These are phyloP conservation scores for Fraxinus baroniana DNA, from an alignment of 305 asterid genomes.

Conservation along the genomic window DNA sequence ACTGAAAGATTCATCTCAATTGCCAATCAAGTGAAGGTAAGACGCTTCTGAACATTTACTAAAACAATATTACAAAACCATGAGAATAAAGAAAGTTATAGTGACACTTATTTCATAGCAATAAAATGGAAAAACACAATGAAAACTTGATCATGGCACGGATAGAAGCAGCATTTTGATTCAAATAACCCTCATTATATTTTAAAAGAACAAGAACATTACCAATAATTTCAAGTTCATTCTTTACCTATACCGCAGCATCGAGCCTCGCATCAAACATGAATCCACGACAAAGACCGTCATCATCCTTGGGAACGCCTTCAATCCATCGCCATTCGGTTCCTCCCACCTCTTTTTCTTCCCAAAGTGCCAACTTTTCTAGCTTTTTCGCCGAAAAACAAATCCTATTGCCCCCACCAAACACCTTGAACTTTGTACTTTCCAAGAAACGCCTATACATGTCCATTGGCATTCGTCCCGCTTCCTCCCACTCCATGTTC, in stretches of 20 bases:
- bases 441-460: conserved; percentile 75
- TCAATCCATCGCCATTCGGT: conserved; percentile 83
- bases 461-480: conserved; percentile 81
- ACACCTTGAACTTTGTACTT: conserved; percentile 90
- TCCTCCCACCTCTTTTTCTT: conserved; percentile 53
- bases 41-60: not conserved
- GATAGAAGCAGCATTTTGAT: conserved; percentile 24
- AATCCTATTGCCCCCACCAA: conserved; percentile 81
- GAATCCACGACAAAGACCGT: conserved; percentile 83
- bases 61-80: not conserved
- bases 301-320: conserved; percentile 74
- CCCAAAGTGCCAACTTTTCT: conserved; percentile 81
- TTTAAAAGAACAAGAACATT: not conserved
- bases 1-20: not conserved
- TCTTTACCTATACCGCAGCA: conserved; percentile 38
- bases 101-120: conserved; percentile 3
- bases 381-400: conserved; percentile 88
- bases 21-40: not conserved
- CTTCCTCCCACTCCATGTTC: conserved; percentile 90
- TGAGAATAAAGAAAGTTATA: not conserved
- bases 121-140: conserved; percentile 2
- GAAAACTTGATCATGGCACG: conserved; percentile 2
- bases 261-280: conserved; percentile 74
- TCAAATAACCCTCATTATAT: not conserved
- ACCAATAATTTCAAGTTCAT: not conserved